Evolutionary conservation across 2,329 filamentous ascomycete genomes (phyloP), one percentile per base, ranked within the genome.

Genomic region (Arthrobotrys entomopaga): DNA sequence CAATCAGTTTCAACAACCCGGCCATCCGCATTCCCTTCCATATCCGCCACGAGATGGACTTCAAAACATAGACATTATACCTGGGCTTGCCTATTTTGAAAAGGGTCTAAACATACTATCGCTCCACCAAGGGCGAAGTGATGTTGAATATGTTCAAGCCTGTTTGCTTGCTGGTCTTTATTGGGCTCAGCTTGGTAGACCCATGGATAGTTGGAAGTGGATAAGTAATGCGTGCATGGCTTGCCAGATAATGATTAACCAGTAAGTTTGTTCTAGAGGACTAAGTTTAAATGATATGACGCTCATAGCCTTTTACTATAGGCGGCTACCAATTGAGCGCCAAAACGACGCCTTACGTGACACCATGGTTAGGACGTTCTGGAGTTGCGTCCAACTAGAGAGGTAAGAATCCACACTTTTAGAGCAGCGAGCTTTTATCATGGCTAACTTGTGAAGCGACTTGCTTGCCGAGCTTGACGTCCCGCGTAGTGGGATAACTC

Each of bases 381-480:
- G 94, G 94, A 95, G 93, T 6, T 96, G 92, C 80, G 83, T 97
- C 76, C 94, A 98, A 79, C 85, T 98, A 10, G 94, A 98, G 82
- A 97, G 90, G 90, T 92, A 81, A 77, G 81, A n/a, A 13, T 20
- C 15, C 16, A 59, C 20, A 34, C 53, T 26, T 22, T 46, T n/a
- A 6, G 13, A 13, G 42, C 15, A 13, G 42, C 42, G 13, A 40
- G 73, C 79, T 63, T 78, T 71, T 61, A 63, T 76, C 64, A 11
- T 2, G 13, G 26, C 29, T 34, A 10, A 34, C 29, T 46, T 46
- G 6, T 52, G 15, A 67, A 93, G 93, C 81, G 94, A 98, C 81
- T 92, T 98, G 52, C 86, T 97, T 53, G 95, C 95, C 2, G 95
- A 99, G 81, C 85, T 98, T 71, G 86, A 87, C 70, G 82, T 90